Evolutionary conservation across 2,329 filamentous ascomycete species (phyloP).

Genomic region (Rosellinia necatrix): DNA sequence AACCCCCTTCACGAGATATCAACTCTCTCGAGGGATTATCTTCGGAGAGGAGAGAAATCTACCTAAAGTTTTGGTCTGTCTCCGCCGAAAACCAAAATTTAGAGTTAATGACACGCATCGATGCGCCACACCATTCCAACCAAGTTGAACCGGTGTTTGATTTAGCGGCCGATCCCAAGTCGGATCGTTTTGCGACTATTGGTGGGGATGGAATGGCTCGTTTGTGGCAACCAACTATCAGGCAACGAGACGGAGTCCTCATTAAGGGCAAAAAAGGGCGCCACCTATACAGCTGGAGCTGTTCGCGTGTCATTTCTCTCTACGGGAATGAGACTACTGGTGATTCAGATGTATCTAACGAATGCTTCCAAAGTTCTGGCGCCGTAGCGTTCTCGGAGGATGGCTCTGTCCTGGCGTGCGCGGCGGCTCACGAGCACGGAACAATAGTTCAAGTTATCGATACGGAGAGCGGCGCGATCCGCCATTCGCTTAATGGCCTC

Average conservation of each 20-base stretch:
- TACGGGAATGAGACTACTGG: constrained; percentile 47
- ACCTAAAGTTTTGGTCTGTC: constrained; percentile 88
- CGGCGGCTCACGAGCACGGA: constrained; percentile 57
- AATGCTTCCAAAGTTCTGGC: constrained; percentile 55
- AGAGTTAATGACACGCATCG: constrained; percentile 80
- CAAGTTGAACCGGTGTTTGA: constrained; percentile 68
- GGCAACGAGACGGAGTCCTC: constrained; percentile 69
- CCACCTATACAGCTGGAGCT: constrained; percentile 75
- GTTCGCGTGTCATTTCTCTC: constrained; percentile 61
- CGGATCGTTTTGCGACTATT: constrained; percentile 78
- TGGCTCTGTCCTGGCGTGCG: constrained; percentile 79
- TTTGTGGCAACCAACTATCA: constrained; percentile 77
- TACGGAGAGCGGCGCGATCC: constrained; percentile 67
- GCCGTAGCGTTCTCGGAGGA: constrained; percentile 81
- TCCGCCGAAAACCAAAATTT: constrained; percentile 61
- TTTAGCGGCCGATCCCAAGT: constrained; percentile 71
- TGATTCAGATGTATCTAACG: constrained; percentile 39
- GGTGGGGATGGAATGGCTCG: constrained; percentile 79
- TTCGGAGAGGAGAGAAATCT: constrained; percentile 68
- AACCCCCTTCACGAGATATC: constrained; percentile 71
- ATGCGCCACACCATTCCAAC: constrained; percentile 73
- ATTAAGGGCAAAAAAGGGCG: constrained; percentile 62
- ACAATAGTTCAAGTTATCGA: constrained; percentile 79
- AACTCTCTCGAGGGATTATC: constrained; percentile 56
- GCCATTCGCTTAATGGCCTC: constrained; percentile 68